Base-by-base conservation (phyloP, 164 flowering plant species). In the Macadamia tetraphylla region DNA sequence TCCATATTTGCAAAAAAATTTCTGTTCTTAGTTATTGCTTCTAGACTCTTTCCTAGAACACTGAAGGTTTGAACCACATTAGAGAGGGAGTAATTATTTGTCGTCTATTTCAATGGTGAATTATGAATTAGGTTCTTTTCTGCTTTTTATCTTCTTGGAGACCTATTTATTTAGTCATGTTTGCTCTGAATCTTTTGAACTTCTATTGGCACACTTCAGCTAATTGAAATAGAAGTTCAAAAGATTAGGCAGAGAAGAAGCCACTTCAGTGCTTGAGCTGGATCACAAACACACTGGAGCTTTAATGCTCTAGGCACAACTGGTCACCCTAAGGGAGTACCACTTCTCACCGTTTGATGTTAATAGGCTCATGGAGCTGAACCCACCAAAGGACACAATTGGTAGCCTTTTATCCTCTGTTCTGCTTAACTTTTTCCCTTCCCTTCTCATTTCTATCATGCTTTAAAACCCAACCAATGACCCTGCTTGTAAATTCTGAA, bases 201-300 rank as follows among this genome's bases (percentile, higher is more conserved):
- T 40, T 40, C 4, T 42, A 5, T 42, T 35, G 6, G 30, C 32
- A 31, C 30, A 35, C 13, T 18, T 43, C 12, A 32, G 59, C 60
- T 71, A 58, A 71, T 60, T 31, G 43, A 29, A 49, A 49, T 72
- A 23, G 23, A 23, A 23, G 23, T 23, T 23, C 23, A 23, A 23
- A 23, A 23, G 23, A 30, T 69, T 77, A 94, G 98, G 97, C 98
- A 58, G 93, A 35, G 88, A 84, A 71, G 98, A 92, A 77, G 90
- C 97, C 66, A 90, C 92, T 4, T 85, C 88, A 15, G 97, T 94
- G 68, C 90, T 94, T 43, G 96, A 92, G 80, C 89, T 94, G 74
- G 98, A 94, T 79, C 83, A 84, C 72, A 81, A 84, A 14, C 98
- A 94, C 81, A 85, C 92, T 12, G 97, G 98, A 67, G 98, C 97